phyloP scores from a whole-genome alignment of 345 rosid species.

The Hypericum androsaemum region DNA sequence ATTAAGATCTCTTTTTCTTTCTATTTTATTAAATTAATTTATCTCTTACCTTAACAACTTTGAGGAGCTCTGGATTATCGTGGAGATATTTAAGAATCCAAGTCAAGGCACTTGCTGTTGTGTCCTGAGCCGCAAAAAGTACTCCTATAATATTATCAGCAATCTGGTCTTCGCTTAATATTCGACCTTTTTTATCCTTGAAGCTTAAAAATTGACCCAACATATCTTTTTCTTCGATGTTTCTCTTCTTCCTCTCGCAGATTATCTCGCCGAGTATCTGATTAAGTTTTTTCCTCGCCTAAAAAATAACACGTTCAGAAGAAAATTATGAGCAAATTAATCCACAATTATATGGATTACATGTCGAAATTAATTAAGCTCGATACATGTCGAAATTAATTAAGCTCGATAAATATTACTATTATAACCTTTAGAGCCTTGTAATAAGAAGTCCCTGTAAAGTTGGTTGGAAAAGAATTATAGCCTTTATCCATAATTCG shows the following conservation, averaged over 20 bases:
- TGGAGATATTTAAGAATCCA: conserved; percentile 7
- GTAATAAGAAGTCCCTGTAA: background rate
- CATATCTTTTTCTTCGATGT: background rate
- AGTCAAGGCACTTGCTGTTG: conserved; percentile 2
- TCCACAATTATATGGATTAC: background rate
- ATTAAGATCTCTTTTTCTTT: no score
- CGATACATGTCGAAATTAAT: background rate
- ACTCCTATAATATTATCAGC: conserved; percentile 6
- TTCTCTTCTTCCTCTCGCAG: background rate
- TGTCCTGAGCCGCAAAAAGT: conserved; percentile 8
- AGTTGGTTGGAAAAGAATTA: background rate
- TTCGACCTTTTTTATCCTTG: background rate
- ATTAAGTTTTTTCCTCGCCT: background rate
- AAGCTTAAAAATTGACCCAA: background rate
- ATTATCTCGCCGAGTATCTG: background rate
- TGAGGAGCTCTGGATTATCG: background rate
- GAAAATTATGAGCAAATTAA: no score
- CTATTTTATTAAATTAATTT: no score
- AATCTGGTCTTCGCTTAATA: background rate
- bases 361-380: background rate
- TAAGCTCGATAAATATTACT: background rate
- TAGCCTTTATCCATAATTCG: background rate
- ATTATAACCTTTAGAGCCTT: background rate
- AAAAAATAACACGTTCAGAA: no score
- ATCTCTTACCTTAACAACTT: background rate